Evolutionary conservation across 805 yeast species (phyloP).

Genomic region (Cyberlindnera lachancei): DNA sequence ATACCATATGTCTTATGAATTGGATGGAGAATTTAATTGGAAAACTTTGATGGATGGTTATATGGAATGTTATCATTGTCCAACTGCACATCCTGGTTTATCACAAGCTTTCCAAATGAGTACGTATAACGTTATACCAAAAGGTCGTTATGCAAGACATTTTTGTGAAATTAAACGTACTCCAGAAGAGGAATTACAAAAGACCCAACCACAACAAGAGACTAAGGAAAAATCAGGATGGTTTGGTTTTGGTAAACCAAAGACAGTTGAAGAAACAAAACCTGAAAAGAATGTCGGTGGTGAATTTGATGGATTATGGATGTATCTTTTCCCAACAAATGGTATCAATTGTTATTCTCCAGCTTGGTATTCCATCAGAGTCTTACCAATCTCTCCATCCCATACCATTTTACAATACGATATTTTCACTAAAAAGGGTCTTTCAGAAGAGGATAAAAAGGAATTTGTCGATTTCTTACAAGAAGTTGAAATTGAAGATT

Average conservation of each 20-base stretch:
- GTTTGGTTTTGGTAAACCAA: conserved; percentile 41
- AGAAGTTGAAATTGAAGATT: conserved; percentile 56
- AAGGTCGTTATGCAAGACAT: conserved; percentile 52
- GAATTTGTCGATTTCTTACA: conserved; percentile 60
- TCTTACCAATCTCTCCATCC: conserved; percentile 44
- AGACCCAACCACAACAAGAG: conserved; percentile 21
- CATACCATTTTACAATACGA: conserved; percentile 55
- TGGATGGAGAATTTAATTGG: conserved; percentile 61
- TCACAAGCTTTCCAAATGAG: conserved; percentile 52
- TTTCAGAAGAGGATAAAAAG: conserved; percentile 42
- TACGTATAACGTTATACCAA: conserved; percentile 58
- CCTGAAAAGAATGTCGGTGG: conserved; percentile 48
- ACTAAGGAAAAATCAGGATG: conserved; percentile 36
- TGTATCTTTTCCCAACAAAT: conserved; percentile 51
- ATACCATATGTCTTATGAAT: conserved; percentile 56
- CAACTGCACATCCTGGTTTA: conserved; percentile 60
- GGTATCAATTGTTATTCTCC: conserved; percentile 61
- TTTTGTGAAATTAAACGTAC: conserved; percentile 43
- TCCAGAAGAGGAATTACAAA: conserved; percentile 15
- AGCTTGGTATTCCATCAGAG: conserved; percentile 59
- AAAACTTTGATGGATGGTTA: conserved; percentile 62
- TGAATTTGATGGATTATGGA: conserved; percentile 55
- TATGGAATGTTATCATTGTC: conserved; percentile 63
- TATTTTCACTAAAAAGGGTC: conserved; percentile 53
- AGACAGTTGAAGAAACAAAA: conserved; percentile 20